These are phyloP conservation scores for Diaporthe destruens DNA, from an alignment of 2,329 filamentous ascomycete species.

Conservation along the genomic window DNA sequence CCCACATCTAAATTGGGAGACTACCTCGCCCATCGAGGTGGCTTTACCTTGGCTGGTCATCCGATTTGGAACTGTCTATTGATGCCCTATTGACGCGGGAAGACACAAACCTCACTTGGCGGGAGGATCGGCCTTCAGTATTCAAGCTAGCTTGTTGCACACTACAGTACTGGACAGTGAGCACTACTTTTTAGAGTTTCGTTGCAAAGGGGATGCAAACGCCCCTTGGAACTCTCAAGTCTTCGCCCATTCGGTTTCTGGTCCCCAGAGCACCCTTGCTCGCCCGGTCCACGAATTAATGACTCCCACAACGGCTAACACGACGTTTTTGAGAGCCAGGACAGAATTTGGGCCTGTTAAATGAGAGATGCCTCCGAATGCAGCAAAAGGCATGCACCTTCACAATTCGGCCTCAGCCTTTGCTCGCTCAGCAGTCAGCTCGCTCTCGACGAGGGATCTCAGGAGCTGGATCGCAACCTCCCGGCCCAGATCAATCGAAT, in stretches of 20 bases:
- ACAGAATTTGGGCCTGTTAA: background rate
- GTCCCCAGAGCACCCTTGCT: constrained; percentile 2
- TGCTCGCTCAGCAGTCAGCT: constrained; percentile 48
- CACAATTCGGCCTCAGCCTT: constrained; percentile 2
- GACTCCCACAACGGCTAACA: background rate
- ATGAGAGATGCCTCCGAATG: constrained; percentile 3
- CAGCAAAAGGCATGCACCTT: background rate
- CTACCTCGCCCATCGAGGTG: background rate
- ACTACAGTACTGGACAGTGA: background rate
- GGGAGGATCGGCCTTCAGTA: background rate
- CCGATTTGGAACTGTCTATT: too few species aligned
- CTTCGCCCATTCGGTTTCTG: background rate
- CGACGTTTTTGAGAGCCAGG: background rate
- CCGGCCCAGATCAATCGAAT: constrained; percentile 61
- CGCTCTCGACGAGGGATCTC: constrained; percentile 67
- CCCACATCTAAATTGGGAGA: background rate
- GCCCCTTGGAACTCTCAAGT: background rate
- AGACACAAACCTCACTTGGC: background rate
- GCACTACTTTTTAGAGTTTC: background rate
- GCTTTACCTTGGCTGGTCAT: background rate
- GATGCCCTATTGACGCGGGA: background rate
- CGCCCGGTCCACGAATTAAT: constrained; percentile 3
- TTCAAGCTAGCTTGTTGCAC: background rate
- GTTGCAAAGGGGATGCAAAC: background rate
- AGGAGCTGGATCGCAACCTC: constrained; percentile 68